Percentiles rank a stretch among this genome's conserved stretches.
Conservation (phyloP, 2,329 filamentous ascomycete genomes). For the Xylariaceae sp. region DNA sequence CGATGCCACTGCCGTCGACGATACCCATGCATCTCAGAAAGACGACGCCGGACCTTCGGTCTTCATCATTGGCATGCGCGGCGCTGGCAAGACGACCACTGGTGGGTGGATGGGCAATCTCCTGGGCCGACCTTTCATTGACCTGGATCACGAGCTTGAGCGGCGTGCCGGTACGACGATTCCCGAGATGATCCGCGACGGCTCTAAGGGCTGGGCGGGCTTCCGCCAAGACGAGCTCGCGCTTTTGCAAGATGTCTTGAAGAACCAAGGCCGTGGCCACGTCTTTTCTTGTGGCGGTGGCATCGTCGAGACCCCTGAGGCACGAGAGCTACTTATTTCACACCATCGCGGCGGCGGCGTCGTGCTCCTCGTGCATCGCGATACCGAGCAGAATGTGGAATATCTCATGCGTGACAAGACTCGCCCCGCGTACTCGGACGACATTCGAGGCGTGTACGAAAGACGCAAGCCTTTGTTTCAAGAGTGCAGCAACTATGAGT, state of each 20-base stretch:
- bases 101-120: constrained; percentile 79
- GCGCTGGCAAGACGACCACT: constrained; percentile 92
- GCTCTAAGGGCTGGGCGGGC: constrained; percentile 72
- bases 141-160: constrained; percentile 87
- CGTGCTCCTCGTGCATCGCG: constrained; percentile 81
- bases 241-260: constrained; percentile 68
- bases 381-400: constrained; percentile 82
- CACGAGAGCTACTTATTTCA: constrained; percentile 68
- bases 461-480: constrained; percentile 86
- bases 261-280: constrained; percentile 69
- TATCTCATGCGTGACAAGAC: constrained; percentile 87
- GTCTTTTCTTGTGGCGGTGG: constrained; percentile 94
- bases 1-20: constrained; percentile 48
- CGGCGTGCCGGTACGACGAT: constrained; percentile 69
- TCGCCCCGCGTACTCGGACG: constrained; percentile 84
- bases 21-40: constrained; percentile 33
- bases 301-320: constrained; percentile 80
- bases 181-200: constrained; percentile 73
- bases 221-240: constrained; percentile 78
- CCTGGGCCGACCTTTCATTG: constrained; percentile 73
- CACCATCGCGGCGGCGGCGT: constrained; percentile 75
- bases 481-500: constrained; percentile 90
- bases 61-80: constrained; percentile 95
- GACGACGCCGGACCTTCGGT: constrained; percentile 60
- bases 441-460: constrained; percentile 87